Base-by-base conservation (phyloP, 1,284 basidiomycete species). In the Malassezia slooffiae region DNA sequence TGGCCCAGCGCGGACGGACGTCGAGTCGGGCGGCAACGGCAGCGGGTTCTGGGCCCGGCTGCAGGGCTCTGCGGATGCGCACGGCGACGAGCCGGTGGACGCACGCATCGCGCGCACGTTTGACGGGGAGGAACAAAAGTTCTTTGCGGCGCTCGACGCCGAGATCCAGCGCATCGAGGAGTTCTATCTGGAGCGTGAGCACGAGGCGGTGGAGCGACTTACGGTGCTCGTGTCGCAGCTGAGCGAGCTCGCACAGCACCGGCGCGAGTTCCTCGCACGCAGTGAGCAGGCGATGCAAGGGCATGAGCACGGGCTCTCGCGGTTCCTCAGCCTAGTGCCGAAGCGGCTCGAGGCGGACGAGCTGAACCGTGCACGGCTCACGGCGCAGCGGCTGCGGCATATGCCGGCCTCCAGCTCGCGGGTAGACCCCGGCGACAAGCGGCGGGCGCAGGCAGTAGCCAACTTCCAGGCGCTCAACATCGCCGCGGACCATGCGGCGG, bases 181-280 rank as follows among this genome's bases (percentile, higher is more conserved):
- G 3, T 96, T 96, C 69, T 95, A 85, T 64, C 62, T 77, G 7
- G 77, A 77, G 19, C 76, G 82, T 19, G 85, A 86, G 67, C 72
- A 74, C 19, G 85, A 87, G 54, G 79, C 82, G 70, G 70, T 72
- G 17, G 71, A 71, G 21, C 75, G 74, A 47, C 76, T 78, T 44
- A 67, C 70, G 47, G 70, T 74, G 13, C 72, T 91, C 1, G 76
- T 78, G 44, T 74, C 75, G 35, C 89, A 95, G 67, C 75, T 93
- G 23, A 6, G 11, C 29, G n/a, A 9, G 50, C 60, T 59, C 9
- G 57, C 63, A 1, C 61, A 68, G 9, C 65, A 68, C 43, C 55
- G 65, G 10, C 43, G 57, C 11, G 57, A 58, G 47, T 64, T 49
- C 45, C 51, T 55, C 5, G 53, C 59, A 22, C 37, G 35, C 24